phyloP scores from a whole-genome alignment of 495 filamentous ascomycete species.

The Xylaria sp. region DNA sequence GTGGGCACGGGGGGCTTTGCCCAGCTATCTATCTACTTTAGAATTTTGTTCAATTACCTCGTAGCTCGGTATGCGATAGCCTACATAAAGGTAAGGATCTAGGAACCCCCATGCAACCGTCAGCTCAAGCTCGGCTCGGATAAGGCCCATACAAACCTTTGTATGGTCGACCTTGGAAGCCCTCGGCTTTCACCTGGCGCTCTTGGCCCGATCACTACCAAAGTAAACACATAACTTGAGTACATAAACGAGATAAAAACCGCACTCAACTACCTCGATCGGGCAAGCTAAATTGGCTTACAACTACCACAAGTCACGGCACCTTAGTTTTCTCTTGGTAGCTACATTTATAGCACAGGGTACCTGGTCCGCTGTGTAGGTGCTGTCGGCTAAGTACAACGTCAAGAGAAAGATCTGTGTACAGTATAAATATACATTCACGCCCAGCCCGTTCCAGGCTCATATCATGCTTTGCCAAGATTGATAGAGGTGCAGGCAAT shows the following conservation, averaged over 20 bases:
- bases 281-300: background rate
- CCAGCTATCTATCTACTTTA: slow-evolving; percentile 2
- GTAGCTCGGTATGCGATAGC: background rate
- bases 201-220: background rate
- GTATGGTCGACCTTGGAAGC: background rate
- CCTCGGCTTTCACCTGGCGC: slow-evolving; percentile 17
- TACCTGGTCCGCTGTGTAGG: background rate
- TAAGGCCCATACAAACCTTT: background rate
- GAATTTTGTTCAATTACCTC: slow-evolving; percentile 1
- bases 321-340: background rate
- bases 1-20: background rate
- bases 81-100: slow-evolving; percentile 11
- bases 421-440: slow-evolving; percentile 19
- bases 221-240: background rate
- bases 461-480: slow-evolving; percentile 18
- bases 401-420: background rate
- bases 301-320: background rate
- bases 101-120: background rate
- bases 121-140: slow-evolving; percentile 13
- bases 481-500: slow-evolving; percentile 8
- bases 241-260: background rate
- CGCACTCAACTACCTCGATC: slow-evolving; percentile 13
- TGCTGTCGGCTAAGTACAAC: background rate
- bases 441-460: background rate
- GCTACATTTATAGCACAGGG: background rate